Evolutionary conservation across 2,329 filamentous ascomycete genomes (phyloP), one percentile per base, ranked within the genome.

Genomic region (Penicillium sp.): DNA sequence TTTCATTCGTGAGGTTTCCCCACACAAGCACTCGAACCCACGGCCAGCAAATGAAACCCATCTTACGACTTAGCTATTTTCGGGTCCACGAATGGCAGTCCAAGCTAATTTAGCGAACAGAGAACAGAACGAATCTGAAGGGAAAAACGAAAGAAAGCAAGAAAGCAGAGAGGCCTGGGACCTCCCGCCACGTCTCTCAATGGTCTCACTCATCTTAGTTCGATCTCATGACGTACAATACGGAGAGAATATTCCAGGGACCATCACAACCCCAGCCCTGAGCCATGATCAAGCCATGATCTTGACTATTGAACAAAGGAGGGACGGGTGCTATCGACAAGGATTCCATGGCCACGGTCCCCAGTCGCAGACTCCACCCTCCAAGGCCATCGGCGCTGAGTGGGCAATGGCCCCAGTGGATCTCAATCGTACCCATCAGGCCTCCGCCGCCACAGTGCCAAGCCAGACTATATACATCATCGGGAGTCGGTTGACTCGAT

Each of bases 1-100:
- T 64, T 24, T 63, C 45, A 70, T 68, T 70, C 60, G 67, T 50
- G 63, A 65, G 60, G 65, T 69, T 70, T 69, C 65, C 68, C 67
- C 67, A 67, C 67, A 65, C 22, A 47, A 53, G 19, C 19, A 49
- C 28, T 45, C 38, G 37, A 15, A 6, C 40, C 53, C 53, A 54
- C 50, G 15, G 38, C 63, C 59, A 59, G 60, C 60, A 59, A 56
- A 64, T 64, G 59, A 63, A 51, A 63, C 54, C 59, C 59, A 58
- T 63, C 56, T 44, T 6, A 33, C 12, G 30, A 33, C 30, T 33
- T 49, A 53, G 56, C 44, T 63, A 28, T 37, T 51, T 53, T 55
- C 13, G 51, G 49, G 26, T 24, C 26, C 17, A 30, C 51, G 35
- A 44, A 40, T 37, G 13, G 55, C 37, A 28, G 26, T 44, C 28